Percentiles rank a stretch among this genome's conserved stretches.
Conservation (phyloP, 2,329 filamentous ascomycete species). For the Xylariaceae sp. region DNA sequence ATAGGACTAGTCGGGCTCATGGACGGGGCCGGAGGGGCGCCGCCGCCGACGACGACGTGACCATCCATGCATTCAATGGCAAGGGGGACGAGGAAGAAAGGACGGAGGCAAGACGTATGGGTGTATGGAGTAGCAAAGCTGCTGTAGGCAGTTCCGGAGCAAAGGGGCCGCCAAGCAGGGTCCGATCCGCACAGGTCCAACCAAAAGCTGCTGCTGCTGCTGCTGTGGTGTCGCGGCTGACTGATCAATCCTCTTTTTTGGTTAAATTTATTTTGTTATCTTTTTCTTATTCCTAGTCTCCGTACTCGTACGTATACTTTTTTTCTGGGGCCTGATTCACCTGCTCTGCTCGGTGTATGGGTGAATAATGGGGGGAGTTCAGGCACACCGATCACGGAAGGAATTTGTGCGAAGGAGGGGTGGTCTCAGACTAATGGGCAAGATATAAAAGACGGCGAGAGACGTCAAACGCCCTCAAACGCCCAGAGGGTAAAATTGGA, state of each 20-base stretch:
- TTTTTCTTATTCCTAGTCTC: slow-evolving; percentile 7
- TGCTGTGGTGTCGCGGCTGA: slow-evolving; percentile 8
- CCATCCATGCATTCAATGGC: slow-evolving; percentile 43
- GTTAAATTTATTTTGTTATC: not conserved
- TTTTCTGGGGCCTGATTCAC: slow-evolving; percentile 6
- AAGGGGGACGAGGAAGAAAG: slow-evolving; percentile 15
- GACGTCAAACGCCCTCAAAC: not conserved
- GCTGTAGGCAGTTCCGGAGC: not conserved
- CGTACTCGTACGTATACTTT: not conserved
- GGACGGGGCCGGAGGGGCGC: slow-evolving; percentile 43
- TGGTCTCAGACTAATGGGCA: slow-evolving; percentile 29
- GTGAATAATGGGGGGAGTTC: slow-evolving; percentile 7
- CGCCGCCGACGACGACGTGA: slow-evolving; percentile 37
- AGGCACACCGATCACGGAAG: slow-evolving; percentile 31
- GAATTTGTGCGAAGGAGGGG: slow-evolving; percentile 27
- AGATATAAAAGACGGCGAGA: slow-evolving; percentile 4
- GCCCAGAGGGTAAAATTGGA: slow-evolving; percentile 9
- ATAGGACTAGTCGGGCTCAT: slow-evolving; percentile 53
- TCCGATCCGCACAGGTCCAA: slow-evolving; percentile 17
- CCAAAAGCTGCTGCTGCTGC: slow-evolving; percentile 10
- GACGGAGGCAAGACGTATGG: not conserved
- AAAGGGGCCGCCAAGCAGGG: slow-evolving; percentile 11
- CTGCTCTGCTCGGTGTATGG: slow-evolving; percentile 17
- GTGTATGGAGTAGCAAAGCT: not conserved
- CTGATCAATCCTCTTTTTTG: slow-evolving; percentile 8